Base-by-base conservation (phyloP, 768 basidiomycete species). In the Sporobolomyces phaffii region DNA sequence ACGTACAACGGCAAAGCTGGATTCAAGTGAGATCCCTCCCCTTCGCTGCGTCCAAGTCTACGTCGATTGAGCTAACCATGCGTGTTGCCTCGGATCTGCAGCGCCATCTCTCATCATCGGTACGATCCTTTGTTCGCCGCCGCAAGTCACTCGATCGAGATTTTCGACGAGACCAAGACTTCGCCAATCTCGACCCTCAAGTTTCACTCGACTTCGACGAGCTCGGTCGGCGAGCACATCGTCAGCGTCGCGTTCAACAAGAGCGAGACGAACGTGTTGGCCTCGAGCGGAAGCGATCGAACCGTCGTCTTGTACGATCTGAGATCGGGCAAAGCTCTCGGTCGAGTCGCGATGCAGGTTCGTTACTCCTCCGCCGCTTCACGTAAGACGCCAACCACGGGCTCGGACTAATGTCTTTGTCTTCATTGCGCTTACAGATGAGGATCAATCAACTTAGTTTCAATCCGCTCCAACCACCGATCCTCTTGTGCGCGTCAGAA, bases 241-340 rank as follows among this genome's bases (percentile, higher is more conserved):
- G 86, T 87, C 13, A 83, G 85, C 44, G 86, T 98, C 44, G 85
- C 87, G 47, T 99, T 98, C 81, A 98, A 98, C 77, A 85, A 89
- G 73, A 89, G 89, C 62, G 96, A 99, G 80, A 83, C 90, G 22
- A 92, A 90, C 38, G 88, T 98, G 1, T 83, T 99, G n/a, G 94
- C 93, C 3, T 90, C 89, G 75, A 85, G 92, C 64, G 94, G 96
- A 38, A 89, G 89, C 50, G 96, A 99, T 76, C 83, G 96, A 61
- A 93, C 93, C 34, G 92, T 98, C 78, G 92, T 90, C 3, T 80
- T 99, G 38, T 98, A 98, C 76, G 96, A 99, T 75, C 88, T 98
- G 68, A 84, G 96, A 31, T 97, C 93, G 18, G 92, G 92, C 50
- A 97, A 96, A 79, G 94, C 96, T 1, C 91, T 98, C 76, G 83